A percentile compares a stretch with the other conserved stretches of the same genome.
These are phyloP conservation scores for Lanmaoa rubissima DNA, from an alignment of 768 basidiomycete genomes.

Conservation along the genomic window DNA sequence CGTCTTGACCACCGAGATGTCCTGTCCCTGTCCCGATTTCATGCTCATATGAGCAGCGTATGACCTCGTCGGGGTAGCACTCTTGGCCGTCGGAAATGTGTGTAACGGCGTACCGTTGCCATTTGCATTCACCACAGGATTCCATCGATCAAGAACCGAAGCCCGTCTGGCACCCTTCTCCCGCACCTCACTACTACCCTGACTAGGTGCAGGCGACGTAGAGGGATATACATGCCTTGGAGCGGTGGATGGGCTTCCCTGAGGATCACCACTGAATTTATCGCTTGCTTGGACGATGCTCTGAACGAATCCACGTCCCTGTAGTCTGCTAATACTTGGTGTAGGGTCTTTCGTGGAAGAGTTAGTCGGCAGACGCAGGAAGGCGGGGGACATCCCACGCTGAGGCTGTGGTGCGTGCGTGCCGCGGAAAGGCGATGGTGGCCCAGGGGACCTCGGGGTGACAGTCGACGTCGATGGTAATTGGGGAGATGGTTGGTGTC, in stretches of 20 bases:
- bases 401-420: slow-evolving; percentile 42
- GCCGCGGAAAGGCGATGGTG: slow-evolving; percentile 42
- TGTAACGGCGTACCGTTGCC: slow-evolving; percentile 36
- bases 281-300: slow-evolving; percentile 74
- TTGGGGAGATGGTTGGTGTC: slow-evolving; percentile 33
- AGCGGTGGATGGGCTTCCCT: slow-evolving; percentile 33
- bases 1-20: slow-evolving; percentile 23
- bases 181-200: slow-evolving; percentile 38
- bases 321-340: slow-evolving; percentile 77
- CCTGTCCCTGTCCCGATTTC: slow-evolving; percentile 22
- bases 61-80: slow-evolving; percentile 40
- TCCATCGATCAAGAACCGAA: slow-evolving; percentile 76
- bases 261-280: slow-evolving; percentile 41
- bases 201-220: slow-evolving; percentile 31
- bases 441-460: slow-evolving; percentile 21
- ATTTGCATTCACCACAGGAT: slow-evolving; percentile 34
- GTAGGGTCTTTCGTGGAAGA: slow-evolving; percentile 66
- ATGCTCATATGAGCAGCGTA: slow-evolving; percentile 36
- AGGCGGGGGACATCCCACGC: slow-evolving; percentile 51
- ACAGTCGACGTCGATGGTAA: slow-evolving; percentile 30
- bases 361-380: slow-evolving; percentile 44
- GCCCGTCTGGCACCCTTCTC: slow-evolving; percentile 33
- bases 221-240: slow-evolving; percentile 29
- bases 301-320: slow-evolving; percentile 85
- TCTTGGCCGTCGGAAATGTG: slow-evolving; percentile 37